Evolutionary conservation across 2,329 filamentous ascomycete genomes (phyloP).

Genomic region (Diaporthe vexans): DNA sequence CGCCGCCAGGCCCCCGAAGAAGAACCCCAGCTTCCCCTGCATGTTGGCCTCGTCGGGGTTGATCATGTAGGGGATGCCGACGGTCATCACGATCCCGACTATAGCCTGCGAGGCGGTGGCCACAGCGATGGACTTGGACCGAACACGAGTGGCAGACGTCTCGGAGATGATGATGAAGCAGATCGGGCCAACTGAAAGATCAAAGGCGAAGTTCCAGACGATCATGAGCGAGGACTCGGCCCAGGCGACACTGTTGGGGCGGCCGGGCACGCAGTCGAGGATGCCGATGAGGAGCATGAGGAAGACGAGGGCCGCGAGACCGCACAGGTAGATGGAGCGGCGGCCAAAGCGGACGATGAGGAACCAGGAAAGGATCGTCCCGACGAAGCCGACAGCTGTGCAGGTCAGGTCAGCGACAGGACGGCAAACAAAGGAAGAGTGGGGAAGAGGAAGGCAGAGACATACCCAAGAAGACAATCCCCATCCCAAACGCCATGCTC

Average conservation of each 20-base stretch:
- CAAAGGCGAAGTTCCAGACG: constrained; percentile 65
- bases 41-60: constrained; percentile 59
- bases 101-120: constrained; percentile 59
- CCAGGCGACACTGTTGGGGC: constrained; percentile 57
- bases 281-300: constrained; percentile 64
- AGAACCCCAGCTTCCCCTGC: constrained; percentile 58
- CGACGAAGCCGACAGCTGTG: constrained; percentile 63
- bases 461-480: constrained; percentile 63
- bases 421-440: background rate
- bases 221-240: constrained; percentile 65
- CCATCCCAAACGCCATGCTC: constrained; percentile 66
- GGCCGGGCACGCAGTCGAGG: constrained; percentile 59
- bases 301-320: constrained; percentile 59
- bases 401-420: background rate
- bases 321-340: constrained; percentile 63
- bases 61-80: constrained; percentile 60
- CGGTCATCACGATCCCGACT: constrained; percentile 58
- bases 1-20: constrained; percentile 55
- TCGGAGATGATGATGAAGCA: constrained; percentile 70
- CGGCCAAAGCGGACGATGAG: constrained; percentile 65
- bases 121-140: constrained; percentile 60
- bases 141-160: constrained; percentile 59
- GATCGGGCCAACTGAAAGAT: constrained; percentile 64
- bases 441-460: background rate
- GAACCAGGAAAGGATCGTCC: constrained; percentile 68